Percentiles rank a stretch among this genome's conserved stretches.
phyloP scores from a whole-genome alignment of 371 early-diverging fungal species.

The Mucor circinelloides region DNA sequence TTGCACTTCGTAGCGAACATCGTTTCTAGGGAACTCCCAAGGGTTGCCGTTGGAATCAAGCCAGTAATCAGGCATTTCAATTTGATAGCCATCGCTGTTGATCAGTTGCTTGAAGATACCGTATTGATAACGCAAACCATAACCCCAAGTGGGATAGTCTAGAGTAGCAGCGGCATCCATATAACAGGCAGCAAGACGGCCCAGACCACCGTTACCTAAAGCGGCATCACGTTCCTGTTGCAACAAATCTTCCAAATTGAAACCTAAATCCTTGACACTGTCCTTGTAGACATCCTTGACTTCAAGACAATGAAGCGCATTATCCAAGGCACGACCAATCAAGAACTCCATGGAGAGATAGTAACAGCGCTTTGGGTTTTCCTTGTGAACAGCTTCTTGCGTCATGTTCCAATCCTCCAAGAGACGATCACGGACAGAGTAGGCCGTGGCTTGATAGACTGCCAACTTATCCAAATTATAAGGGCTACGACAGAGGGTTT shows the following conservation, averaged over 20 bases:
- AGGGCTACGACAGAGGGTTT: constrained; percentile 79
- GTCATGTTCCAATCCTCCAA: constrained; percentile 89
- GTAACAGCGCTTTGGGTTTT: constrained; percentile 88
- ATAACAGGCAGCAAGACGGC: constrained; percentile 89
- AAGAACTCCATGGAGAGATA: constrained; percentile 95
- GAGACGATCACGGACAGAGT: constrained; percentile 85
- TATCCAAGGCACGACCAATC: constrained; percentile 91
- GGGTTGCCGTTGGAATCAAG: constrained; percentile 80
- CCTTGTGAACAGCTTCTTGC: constrained; percentile 56
- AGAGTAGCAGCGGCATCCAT: constrained; percentile 90
- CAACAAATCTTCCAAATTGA: constrained; percentile 84
- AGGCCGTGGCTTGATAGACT: constrained; percentile 85
- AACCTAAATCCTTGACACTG: constrained; percentile 76
- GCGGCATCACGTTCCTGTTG: constrained; percentile 93
- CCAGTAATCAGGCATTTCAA: constrained; percentile 92
- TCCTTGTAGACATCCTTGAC: constrained; percentile 72
- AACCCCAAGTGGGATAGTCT: constrained; percentile 91
- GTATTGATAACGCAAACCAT: constrained; percentile 88
- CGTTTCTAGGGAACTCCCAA: constrained; percentile 92
- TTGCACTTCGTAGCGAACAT: constrained; percentile 81
- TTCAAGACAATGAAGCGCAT: constrained; percentile 82
- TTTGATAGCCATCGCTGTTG: constrained; percentile 85
- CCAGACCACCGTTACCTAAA: constrained; percentile 93
- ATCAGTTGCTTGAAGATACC: constrained; percentile 92
- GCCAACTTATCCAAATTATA: constrained; percentile 82